Base-by-base conservation (phyloP, 1,139 yeast genomes). In the Debaryomycetaceae sp. region DNA sequence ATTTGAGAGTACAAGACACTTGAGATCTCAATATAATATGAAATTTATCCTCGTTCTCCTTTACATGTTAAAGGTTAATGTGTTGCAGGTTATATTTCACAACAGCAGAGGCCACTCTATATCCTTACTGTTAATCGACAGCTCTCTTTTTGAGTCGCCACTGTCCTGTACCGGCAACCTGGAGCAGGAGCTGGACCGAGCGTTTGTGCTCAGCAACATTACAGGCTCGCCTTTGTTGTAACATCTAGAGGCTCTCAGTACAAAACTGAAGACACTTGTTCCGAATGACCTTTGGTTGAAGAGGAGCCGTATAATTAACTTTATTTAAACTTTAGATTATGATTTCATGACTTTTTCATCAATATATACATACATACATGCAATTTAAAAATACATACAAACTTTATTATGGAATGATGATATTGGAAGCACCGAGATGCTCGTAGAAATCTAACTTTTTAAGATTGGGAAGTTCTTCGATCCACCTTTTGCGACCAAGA, bases 21-120 rank as follows among this genome's bases (percentile, higher is more conserved):
- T n/a, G n/a, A n/a, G n/a, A 22, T 11, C 2, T 8, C 26, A 22
- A 8, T 22, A 8, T 22, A 41, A 13, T 5, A 70, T 70, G 75
- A 66, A 65, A 50, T 43, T 63, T 33, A 44, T 69, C 11, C 48
- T 65, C 31, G 56, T 67, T 45, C 48, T 69, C 18, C 48, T 70
- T 43, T 69, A 70, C 46, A 51, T 65, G 31, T 53, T 71, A 38
- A 70, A 70, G 49, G 56, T 66, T 31, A 71, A 71, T 44, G 44
- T 71, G 30, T 55, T 71, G 34, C 70, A 62, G 41, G 53, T 68
- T 17, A 48, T 71, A n/a, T 63, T 71, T 29, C 55, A 60, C 41
- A 61, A 56, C 40, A 60, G 71, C 40, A 57, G 75, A 40, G 60
- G 58, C 36, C 63, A 65, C 37, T 65, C 67, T 24, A 54, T 62